A percentile compares a stretch with the other conserved stretches of the same genome.
phyloP scores from a whole-genome alignment of 805 yeast genomes.

The Wickerhamomyces ciferrii region DNA sequence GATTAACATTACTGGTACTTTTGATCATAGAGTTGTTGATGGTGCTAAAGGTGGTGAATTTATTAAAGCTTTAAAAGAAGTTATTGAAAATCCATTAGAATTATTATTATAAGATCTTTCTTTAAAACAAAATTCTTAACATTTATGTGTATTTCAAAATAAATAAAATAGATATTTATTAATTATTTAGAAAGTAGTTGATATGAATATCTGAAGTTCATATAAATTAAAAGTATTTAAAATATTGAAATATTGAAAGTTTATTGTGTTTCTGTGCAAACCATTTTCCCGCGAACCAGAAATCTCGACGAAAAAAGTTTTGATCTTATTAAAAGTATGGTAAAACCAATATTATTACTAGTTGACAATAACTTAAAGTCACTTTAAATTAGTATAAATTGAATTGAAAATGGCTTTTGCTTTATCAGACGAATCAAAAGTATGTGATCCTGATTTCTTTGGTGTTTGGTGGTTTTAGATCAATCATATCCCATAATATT shows the following conservation, averaged over 20 bases:
- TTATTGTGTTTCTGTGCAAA: not conserved
- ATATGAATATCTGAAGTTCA: too few species aligned
- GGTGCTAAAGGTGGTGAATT: conserved; percentile 98
- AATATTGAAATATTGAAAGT: too few species aligned
- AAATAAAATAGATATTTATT: not conserved
- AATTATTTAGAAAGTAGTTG: too few species aligned
- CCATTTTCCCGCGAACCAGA: too few species aligned
- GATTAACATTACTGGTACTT: conserved; percentile 90
- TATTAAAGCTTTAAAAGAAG: conserved; percentile 86
- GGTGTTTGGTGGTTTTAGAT: too few species aligned
- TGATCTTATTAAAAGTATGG: not conserved
- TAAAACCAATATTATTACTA: too few species aligned
- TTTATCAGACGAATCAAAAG: conserved; percentile 41
- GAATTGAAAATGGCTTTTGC: conserved; percentile 28
- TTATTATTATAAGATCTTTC: conserved; percentile 75
- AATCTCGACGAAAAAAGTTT: not conserved
- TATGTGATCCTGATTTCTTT: conserved; percentile 14
- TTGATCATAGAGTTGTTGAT: conserved; percentile 96
- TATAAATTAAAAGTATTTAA: too few species aligned
- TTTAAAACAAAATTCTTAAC: too few species aligned
- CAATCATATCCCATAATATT: not conserved
- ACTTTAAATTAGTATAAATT: too few species aligned
- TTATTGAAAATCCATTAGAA: conserved; percentile 95
- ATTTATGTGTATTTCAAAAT: not conserved
- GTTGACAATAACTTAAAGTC: too few species aligned